Percentiles rank a stretch among this genome's conserved stretches.
Conservation (phyloP, 108 stramenopile species). For the Pseudonitzschia delicatissima region DNA sequence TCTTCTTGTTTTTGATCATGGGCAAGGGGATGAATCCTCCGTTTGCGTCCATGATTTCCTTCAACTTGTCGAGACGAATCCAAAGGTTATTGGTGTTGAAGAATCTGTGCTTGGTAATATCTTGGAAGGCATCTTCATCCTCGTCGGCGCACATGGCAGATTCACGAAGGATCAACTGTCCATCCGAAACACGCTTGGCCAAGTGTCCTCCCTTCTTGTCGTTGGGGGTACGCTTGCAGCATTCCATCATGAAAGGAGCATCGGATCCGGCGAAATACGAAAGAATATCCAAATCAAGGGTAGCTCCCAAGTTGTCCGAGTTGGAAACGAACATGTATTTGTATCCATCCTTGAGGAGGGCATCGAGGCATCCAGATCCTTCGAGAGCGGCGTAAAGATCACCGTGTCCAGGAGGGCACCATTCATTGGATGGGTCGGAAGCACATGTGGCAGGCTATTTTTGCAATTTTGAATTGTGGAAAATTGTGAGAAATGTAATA, state of each 20-base stretch:
- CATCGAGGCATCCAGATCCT: slow-evolving; percentile 92
- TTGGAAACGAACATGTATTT: slow-evolving; percentile 99
- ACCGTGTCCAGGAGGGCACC: slow-evolving; percentile 99
- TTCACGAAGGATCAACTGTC: slow-evolving; percentile 94
- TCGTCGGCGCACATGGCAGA: slow-evolving; percentile 97
- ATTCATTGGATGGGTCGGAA: slow-evolving; percentile 87
- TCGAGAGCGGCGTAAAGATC: slow-evolving; percentile 98
- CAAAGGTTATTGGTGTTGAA: slow-evolving; percentile 99
- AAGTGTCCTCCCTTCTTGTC: slow-evolving; percentile 99
- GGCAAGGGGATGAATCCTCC: slow-evolving; percentile 97
- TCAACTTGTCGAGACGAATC: slow-evolving; percentile 95
- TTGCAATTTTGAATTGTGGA: background rate
- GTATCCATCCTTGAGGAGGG: slow-evolving; percentile 90
- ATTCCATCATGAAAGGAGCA: slow-evolving; percentile 98
- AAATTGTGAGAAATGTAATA: background rate
- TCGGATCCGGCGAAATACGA: slow-evolving; percentile 91
- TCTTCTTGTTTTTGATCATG: slow-evolving; percentile 98
- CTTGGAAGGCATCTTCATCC: slow-evolving; percentile 94
- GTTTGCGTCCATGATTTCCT: slow-evolving; percentile 87
- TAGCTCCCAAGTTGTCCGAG: slow-evolving; percentile 99
- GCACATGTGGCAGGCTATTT: slow-evolving; percentile 76
- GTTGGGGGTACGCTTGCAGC: slow-evolving; percentile 93
- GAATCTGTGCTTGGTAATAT: slow-evolving; percentile 91
- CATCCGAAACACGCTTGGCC: slow-evolving; percentile 85
- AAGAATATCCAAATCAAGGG: slow-evolving; percentile 91